Percentiles rank a stretch among this genome's conserved stretches.
phyloP scores from a whole-genome alignment of 805 yeast species.

The Wickerhamomyces sydowiorum region DNA sequence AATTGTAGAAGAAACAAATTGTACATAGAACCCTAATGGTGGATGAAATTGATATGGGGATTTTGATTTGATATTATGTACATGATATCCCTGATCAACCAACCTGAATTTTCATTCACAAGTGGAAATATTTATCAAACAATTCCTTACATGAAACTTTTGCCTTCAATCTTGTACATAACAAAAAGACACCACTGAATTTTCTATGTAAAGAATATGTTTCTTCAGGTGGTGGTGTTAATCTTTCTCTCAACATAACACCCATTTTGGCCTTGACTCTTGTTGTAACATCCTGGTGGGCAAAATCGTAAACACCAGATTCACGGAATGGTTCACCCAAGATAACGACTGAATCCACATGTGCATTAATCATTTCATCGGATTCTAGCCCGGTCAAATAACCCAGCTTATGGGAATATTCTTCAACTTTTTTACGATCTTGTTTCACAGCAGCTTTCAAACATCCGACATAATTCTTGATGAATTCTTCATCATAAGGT shows the following conservation, averaged over 20 bases:
- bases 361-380: slow-evolving; percentile 83
- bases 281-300: slow-evolving; percentile 86
- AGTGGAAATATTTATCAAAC: slow-evolving; percentile 60
- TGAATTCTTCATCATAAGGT: slow-evolving; percentile 64
- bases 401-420: slow-evolving; percentile 69
- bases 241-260: slow-evolving; percentile 83
- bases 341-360: slow-evolving; percentile 82
- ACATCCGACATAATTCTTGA: slow-evolving; percentile 60
- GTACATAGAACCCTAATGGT: too few species aligned
- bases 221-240: slow-evolving; percentile 97
- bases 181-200: slow-evolving; percentile 85
- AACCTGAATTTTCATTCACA: not conserved
- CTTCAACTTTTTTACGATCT: slow-evolving; percentile 59
- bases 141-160: slow-evolving; percentile 73
- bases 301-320: slow-evolving; percentile 60
- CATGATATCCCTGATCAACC: not conserved
- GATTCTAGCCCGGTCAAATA: slow-evolving; percentile 91
- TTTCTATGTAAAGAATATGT: slow-evolving; percentile 95
- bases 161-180: slow-evolving; percentile 84
- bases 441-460: slow-evolving; percentile 68
- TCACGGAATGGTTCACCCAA: slow-evolving; percentile 86
- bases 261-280: slow-evolving; percentile 85
- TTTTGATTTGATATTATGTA: not conserved
- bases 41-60: too few species aligned
- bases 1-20: too few species aligned